A percentile compares a stretch with the other conserved stretches of the same genome.
Conservation (phyloP, 2,329 filamentous ascomycete species). For the Ceratocystis eucalypticola region DNA sequence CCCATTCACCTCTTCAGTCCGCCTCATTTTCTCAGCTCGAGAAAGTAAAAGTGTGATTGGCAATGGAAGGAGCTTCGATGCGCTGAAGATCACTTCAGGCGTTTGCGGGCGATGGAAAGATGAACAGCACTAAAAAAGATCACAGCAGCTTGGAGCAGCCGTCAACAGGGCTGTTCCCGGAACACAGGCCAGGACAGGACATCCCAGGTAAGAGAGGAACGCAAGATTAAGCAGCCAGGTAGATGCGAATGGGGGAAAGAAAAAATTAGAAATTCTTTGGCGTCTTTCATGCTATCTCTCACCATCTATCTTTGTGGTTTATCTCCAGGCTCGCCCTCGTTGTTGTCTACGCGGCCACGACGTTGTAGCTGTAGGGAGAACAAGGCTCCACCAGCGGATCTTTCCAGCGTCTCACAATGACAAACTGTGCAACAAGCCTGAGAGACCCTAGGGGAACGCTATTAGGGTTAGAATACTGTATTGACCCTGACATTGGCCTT, state of each 20-base stretch:
- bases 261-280: not conserved
- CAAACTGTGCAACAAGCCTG: not conserved
- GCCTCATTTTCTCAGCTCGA: not conserved
- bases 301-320: not conserved
- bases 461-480: not conserved
- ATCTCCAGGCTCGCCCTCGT: not conserved
- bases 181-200: not conserved
- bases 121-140: not conserved
- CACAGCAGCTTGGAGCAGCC: not conserved
- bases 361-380: not conserved
- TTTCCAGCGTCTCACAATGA: not conserved
- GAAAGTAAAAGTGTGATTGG: constrained; percentile 2
- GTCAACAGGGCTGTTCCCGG: not conserved
- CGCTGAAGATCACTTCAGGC: not conserved
- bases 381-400: not conserved
- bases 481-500: no score
- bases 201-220: not conserved
- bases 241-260: not conserved
- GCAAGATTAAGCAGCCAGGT: not conserved
- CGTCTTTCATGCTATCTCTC: not conserved
- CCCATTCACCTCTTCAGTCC: not conserved
- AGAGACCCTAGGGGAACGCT: not conserved
- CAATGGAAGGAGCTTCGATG: constrained; percentile 8
- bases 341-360: not conserved
- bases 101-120: not conserved